phyloP scores from a whole-genome alignment of 495 filamentous ascomycete genomes.

The Podospora appendiculata region DNA sequence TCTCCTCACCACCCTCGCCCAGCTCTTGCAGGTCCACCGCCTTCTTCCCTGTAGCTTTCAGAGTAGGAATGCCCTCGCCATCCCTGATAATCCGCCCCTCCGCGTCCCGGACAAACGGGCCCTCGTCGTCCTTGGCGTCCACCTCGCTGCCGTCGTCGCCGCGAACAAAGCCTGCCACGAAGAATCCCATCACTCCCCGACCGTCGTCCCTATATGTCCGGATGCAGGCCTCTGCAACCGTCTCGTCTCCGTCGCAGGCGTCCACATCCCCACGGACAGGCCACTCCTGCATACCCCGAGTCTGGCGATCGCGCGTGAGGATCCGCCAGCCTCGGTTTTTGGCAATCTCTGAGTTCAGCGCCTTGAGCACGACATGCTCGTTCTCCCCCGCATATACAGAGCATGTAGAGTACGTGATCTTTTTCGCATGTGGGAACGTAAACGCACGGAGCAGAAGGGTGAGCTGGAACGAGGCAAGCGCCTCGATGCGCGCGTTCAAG shows the following conservation, averaged over 20 bases:
- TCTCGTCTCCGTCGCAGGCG: conserved; percentile 46
- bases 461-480: conserved; percentile 71
- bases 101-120: conserved; percentile 21
- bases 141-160: conserved; percentile 4
- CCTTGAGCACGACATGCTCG: conserved; percentile 68
- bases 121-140: conserved; percentile 12
- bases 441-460: conserved; percentile 75
- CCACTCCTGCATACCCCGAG: conserved; percentile 65
- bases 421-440: conserved; percentile 65
- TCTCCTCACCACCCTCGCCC: not conserved
- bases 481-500: conserved; percentile 51
- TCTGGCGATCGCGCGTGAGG: conserved; percentile 60
- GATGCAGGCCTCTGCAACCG: conserved; percentile 63
- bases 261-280: conserved; percentile 57
- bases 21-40: conserved; percentile 12
- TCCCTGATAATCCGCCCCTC: conserved; percentile 28
- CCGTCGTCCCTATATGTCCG: conserved; percentile 72
- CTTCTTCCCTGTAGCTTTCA: conserved; percentile 15
- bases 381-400: conserved; percentile 83
- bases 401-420: conserved; percentile 87
- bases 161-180: conserved; percentile 39
- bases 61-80: conserved; percentile 25
- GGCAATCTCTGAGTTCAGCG: conserved; percentile 59
- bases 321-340: conserved; percentile 67
- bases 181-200: conserved; percentile 53